A percentile compares a stretch with the other conserved stretches of the same genome.
Evolutionary conservation across 805 yeast species (phyloP).

Genomic region (Saccharomycopsis babjevae): DNA sequence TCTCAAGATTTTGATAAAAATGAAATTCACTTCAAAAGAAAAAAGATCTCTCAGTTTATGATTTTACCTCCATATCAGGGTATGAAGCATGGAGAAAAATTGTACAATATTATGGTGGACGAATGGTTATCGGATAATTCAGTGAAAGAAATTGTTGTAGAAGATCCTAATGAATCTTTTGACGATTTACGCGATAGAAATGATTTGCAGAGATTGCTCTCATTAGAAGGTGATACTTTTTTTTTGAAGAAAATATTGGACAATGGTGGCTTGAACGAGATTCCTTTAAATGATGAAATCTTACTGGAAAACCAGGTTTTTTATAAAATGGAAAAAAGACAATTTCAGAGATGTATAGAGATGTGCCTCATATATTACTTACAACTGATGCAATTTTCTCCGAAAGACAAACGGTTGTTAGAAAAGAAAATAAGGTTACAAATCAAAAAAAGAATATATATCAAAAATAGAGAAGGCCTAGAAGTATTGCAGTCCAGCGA

Average conservation of each 20-base stretch:
- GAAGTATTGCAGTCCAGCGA: constrained; percentile 52
- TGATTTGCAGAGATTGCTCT: constrained; percentile 46
- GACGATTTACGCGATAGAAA: constrained; percentile 83
- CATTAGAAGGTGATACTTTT: constrained; percentile 24
- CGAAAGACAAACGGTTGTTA: constrained; percentile 21
- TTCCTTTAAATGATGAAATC: constrained; percentile 22
- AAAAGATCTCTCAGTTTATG: constrained; percentile 80
- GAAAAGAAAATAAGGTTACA: constrained; percentile 40
- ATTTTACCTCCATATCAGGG: constrained; percentile 79
- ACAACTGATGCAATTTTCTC: constrained; percentile 8
- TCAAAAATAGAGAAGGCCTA: constrained; percentile 74
- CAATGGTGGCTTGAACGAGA: constrained; percentile 12
- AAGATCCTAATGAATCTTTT: constrained; percentile 88
- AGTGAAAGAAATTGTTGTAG: constrained; percentile 72
- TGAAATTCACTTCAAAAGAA: constrained; percentile 29
- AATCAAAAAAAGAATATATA: constrained; percentile 66
- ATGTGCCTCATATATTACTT: constrained; percentile 46
- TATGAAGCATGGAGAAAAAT: constrained; percentile 54
- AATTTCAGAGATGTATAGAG: constrained; percentile 67
- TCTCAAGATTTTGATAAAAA: constrained; percentile 36
- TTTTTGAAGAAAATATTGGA: constrained; percentile 16
- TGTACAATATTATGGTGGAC: constrained; percentile 49
- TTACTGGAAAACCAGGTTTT: constrained; percentile 34
- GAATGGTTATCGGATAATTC: constrained; percentile 43
- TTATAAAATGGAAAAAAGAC: constrained; percentile 65